A percentile compares a stretch with the other conserved stretches of the same genome.
These are phyloP conservation scores for Gaeumannomyces tritici DNA, from an alignment of 2,329 filamentous ascomycete genomes.

Conservation along the genomic window DNA sequence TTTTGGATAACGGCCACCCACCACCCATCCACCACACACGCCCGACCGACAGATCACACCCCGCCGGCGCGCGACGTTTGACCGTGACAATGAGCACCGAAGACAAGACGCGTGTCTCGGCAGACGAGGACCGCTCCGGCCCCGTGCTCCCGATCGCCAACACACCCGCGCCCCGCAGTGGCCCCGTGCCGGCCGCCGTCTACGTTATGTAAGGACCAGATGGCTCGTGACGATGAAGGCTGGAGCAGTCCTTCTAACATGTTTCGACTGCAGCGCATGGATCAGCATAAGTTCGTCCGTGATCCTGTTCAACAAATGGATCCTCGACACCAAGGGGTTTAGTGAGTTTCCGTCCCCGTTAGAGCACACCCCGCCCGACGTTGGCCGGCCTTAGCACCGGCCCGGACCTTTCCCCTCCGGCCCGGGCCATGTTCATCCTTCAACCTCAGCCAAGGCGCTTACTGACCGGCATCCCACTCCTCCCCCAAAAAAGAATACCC, in stretches of 20 bases:
- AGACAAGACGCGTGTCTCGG: conserved; percentile 77
- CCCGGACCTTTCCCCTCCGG: not conserved
- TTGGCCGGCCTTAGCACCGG: not conserved
- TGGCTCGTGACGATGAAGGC: not conserved
- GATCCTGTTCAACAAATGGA: conserved; percentile 99
- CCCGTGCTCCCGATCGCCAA: conserved; percentile 74
- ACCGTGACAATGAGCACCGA: conserved; percentile 48
- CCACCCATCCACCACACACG: not conserved
- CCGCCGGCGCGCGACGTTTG: no score
- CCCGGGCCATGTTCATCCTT: not conserved
- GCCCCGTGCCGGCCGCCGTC: conserved; percentile 65
- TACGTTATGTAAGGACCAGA: conserved; percentile 59
- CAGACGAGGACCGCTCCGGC: conserved; percentile 54
- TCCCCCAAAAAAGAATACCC: conserved; percentile 43
- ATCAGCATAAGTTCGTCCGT: conserved; percentile 87
- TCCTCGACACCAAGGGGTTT: conserved; percentile 78
- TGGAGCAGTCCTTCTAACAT: not conserved
- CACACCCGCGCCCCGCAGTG: conserved; percentile 40
- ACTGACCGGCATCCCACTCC: not conserved
- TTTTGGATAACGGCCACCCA: not conserved
- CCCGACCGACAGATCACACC: no score
- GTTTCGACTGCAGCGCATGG: conserved; percentile 58
- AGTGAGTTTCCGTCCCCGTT: conserved; percentile 40
- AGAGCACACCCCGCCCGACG: not conserved
- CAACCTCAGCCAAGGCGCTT: not conserved